Evolutionary conservation across 768 basidiomycete genomes (phyloP).

Genomic region (Terana coerulea): DNA sequence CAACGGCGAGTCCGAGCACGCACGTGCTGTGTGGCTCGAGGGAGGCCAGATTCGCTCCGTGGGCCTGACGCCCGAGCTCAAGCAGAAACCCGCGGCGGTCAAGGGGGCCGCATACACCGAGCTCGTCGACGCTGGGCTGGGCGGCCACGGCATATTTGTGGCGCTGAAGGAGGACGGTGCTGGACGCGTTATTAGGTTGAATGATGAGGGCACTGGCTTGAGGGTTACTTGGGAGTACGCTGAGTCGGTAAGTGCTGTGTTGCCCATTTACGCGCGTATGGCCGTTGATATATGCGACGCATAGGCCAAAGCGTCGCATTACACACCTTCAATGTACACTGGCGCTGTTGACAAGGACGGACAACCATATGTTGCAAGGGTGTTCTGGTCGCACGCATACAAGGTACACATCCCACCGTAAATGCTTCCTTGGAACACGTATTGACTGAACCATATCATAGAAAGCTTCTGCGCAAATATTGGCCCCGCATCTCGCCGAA

Average conservation of each 20-base stretch:
- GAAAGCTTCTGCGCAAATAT: constrained; percentile 55
- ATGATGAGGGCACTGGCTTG: constrained; percentile 35
- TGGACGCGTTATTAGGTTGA: constrained; percentile 51
- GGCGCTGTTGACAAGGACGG: constrained; percentile 52
- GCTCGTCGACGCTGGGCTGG: constrained; percentile 61
- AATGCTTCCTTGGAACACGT: no score
- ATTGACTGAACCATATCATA: constrained; percentile 24
- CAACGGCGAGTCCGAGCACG: constrained; percentile 16
- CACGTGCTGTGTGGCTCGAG: constrained; percentile 54
- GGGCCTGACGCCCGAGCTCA: constrained; percentile 47
- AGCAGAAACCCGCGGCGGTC: constrained; percentile 40
- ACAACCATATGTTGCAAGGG: constrained; percentile 51
- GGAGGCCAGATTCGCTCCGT: constrained; percentile 46
- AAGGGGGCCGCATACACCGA: constrained; percentile 44
- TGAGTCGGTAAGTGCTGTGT: constrained; percentile 40
- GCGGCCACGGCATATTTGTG: constrained; percentile 54
- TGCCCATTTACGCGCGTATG: neutral
- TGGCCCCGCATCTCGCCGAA: constrained; percentile 43
- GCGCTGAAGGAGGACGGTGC: constrained; percentile 53
- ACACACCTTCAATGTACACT: constrained; percentile 50
- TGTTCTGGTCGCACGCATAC: constrained; percentile 61
- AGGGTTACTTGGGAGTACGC: constrained; percentile 52
- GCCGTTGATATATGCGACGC: constrained; percentile 8
- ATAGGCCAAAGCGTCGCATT: constrained; percentile 39
- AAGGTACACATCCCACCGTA: no score